Evolutionary conservation across 768 basidiomycete genomes (phyloP), one percentile per base, ranked within the genome.

Genomic region (Scleroderma bovista): DNA sequence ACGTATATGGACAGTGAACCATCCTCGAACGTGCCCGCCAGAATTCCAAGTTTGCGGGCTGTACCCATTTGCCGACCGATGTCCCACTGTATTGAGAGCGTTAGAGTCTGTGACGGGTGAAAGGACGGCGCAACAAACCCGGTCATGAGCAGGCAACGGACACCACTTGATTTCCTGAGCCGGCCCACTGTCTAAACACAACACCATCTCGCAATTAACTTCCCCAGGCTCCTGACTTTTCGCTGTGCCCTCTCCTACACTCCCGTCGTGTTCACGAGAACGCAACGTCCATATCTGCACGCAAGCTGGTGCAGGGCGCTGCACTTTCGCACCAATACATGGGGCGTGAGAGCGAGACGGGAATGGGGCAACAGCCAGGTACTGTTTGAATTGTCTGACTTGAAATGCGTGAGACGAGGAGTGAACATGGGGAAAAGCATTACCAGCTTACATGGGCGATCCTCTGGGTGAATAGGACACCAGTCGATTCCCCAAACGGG

Each of bases 401-500:
- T 50, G 32, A 29, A 31, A 15, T 11, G 3, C 22, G 38, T 31
- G 47, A 22, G 17, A 32, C 6, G 6, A 9, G 26, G 26, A 5
- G 22, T 17, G 23, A 23, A 12, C 1, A 3, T 7, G 12, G 34
- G n/a, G 12, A 36, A 15, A 15, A 33, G 32, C n/a, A 29, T 29
- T 4, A 29, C 26, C 26, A 8, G 61, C 75, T 57, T 57, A 88
- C 88, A 62, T 43, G 69, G 54, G 34, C 81, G 74, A 44, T 83
- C 81, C 32, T 75, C 69, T 19, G 72, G 66, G 52, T 86, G 76
- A 20, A 84, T 80, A 3, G 96, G 95, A 64, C 93, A 93, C 94
- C 94, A 98, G 56, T 94, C 92, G 32, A 95, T 60, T 2, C 83
- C 90, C 84, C 88, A 91, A n/a, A 90, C 86, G 0, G 91, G 87